Percentiles rank a stretch among this genome's conserved stretches.
Conservation (phyloP, 306 rosid genomes). For the Fragaria ananassa region DNA sequence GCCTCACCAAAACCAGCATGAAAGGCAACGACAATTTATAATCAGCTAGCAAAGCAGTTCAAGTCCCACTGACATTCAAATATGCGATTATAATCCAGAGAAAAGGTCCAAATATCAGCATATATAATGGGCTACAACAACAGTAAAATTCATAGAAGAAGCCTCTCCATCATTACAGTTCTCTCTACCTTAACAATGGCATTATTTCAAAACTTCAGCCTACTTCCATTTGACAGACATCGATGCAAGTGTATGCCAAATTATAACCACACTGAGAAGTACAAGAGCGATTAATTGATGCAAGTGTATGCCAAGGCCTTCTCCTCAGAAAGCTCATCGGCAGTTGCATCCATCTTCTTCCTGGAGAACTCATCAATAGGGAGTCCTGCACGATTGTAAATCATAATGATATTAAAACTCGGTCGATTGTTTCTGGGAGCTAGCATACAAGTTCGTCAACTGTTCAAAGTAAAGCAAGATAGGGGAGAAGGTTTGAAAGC, state of each 20-base stretch:
- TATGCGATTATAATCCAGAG: not conserved
- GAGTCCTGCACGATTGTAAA: constrained; percentile 50
- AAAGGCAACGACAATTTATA: not conserved
- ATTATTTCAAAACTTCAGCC: constrained; percentile 59
- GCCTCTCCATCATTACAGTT: constrained; percentile 38
- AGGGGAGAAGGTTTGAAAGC: no score
- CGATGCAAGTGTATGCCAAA: constrained; percentile 7
- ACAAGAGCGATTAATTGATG: constrained; percentile 46
- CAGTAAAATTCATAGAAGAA: constrained; percentile 26
- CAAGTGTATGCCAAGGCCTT: constrained; percentile 91
- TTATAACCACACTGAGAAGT: constrained; percentile 4
- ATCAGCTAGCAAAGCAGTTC: not conserved
- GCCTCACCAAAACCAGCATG: not conserved
- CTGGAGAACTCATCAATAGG: constrained; percentile 77
- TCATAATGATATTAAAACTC: not conserved
- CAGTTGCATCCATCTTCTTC: constrained; percentile 86
- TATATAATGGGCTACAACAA: constrained; percentile 26
- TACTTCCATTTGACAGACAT: constrained; percentile 16
- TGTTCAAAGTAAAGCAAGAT: no score
- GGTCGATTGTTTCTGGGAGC: no score
- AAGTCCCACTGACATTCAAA: not conserved
- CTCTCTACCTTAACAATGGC: constrained; percentile 34
- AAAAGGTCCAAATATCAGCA: constrained; percentile 23
- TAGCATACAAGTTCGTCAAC: no score
- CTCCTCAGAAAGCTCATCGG: constrained; percentile 79